Percentiles rank a stretch among this genome's conserved stretches.
These are phyloP conservation scores for Moniliophthora roreri DNA, from an alignment of 1,284 basidiomycete genomes.

Conservation along the genomic window DNA sequence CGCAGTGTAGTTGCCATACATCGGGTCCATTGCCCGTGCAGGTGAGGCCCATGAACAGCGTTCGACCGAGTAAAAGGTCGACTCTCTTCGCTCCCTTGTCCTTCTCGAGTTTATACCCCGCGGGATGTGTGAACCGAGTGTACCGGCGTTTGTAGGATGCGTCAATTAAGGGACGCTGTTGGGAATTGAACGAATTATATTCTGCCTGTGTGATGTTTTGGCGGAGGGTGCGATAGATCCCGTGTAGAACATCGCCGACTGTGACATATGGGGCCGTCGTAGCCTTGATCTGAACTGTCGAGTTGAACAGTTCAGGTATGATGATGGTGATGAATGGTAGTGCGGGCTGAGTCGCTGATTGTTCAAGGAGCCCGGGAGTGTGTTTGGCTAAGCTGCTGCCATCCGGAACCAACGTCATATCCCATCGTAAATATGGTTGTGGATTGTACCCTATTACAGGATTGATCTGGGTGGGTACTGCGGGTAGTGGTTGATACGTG, in stretches of 20 bases:
- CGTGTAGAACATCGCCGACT: conserved; percentile 13
- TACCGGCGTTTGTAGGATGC: conserved; percentile 8
- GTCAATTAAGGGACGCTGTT: conserved; percentile 5
- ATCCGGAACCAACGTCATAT: conserved; percentile 17
- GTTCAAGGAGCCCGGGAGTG: conserved; percentile 2
- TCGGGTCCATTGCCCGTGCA: conserved; percentile 16
- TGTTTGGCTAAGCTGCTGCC: conserved; percentile 9
- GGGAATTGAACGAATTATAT: neutral
- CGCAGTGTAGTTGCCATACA: conserved; percentile 17
- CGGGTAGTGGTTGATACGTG: conserved; percentile 10
- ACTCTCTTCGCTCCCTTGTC: conserved; percentile 24
- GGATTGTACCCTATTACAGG: conserved; percentile 10
- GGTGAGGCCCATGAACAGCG: conserved; percentile 19
- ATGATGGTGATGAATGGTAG: conserved; percentile 15
- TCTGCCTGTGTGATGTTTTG: neutral
- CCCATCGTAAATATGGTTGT: conserved; percentile 13
- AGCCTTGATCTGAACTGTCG: conserved; percentile 10
- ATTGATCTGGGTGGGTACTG: conserved; percentile 10
- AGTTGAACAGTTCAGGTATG: conserved; percentile 10
- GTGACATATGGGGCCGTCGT: conserved; percentile 10
- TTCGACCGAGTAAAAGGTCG: conserved; percentile 18
- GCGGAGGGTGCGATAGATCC: conserved; percentile 14
- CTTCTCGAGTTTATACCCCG: conserved; percentile 12
- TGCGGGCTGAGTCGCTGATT: conserved; percentile 16
- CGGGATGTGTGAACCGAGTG: conserved; percentile 5